Conservation (phyloP, 768 basidiomycete species). For the Mycena pura region DNA sequence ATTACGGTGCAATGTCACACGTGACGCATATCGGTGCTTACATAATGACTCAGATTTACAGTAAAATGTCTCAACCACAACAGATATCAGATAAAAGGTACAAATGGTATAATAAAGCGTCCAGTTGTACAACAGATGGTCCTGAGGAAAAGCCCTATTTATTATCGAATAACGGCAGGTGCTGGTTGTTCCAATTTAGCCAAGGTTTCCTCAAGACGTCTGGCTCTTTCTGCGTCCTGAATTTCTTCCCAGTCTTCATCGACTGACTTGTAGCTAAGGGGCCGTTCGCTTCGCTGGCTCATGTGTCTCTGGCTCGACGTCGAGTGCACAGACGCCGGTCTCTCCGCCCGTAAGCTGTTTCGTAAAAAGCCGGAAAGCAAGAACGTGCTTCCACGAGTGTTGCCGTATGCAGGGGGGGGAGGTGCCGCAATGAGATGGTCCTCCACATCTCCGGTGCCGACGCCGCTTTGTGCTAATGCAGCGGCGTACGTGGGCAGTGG, state of each 20-base stretch:
- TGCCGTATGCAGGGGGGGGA: constrained; percentile 81
- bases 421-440: constrained; percentile 70
- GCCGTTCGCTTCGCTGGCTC: constrained; percentile 42
- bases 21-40: too few relatives aligned
- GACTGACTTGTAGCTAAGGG: constrained; percentile 60
- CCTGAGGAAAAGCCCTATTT: too few relatives aligned
- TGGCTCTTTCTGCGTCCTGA: constrained; percentile 58
- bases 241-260: constrained; percentile 66
- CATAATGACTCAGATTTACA: too few relatives aligned
- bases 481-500: constrained; percentile 76
- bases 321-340: constrained; percentile 48
- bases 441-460: constrained; percentile 78
- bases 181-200: constrained; percentile 47
- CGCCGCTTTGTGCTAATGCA: constrained; percentile 69
- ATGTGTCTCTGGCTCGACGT: constrained; percentile 32
- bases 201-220: constrained; percentile 62
- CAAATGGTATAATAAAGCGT: too few relatives aligned
- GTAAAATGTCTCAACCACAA: too few relatives aligned
- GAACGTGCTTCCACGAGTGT: constrained; percentile 73
- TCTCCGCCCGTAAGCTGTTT: constrained; percentile 54
- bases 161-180: too few relatives aligned
- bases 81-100: too few relatives aligned
- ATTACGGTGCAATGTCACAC: too few relatives aligned
- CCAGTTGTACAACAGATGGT: too few relatives aligned
- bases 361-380: constrained; percentile 60